A percentile compares a stretch with the other conserved stretches of the same genome.
phyloP scores from a whole-genome alignment of 371 early-diverging fungal genomes.

The Entomophthora muscae region DNA sequence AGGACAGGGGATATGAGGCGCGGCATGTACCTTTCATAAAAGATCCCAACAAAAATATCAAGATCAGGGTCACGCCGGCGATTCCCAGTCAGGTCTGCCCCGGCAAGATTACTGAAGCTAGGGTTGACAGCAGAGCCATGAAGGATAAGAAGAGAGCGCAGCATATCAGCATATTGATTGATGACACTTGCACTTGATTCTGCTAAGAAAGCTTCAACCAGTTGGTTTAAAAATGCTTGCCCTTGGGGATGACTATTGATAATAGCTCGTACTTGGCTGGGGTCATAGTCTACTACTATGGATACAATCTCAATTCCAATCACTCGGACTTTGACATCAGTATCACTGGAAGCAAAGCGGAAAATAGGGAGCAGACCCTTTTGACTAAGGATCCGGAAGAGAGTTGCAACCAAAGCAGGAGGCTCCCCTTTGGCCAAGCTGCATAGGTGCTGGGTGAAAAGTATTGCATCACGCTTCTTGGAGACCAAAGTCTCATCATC shows the following conservation, averaged over 20 bases:
- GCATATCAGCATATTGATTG: background rate
- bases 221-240: background rate
- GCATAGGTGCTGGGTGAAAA: background rate
- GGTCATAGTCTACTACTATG: background rate
- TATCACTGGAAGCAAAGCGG: background rate
- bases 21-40: background rate
- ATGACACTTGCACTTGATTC: background rate
- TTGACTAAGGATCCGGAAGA: background rate
- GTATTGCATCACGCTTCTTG: background rate
- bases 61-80: background rate
- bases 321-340: background rate
- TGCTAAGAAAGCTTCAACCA: background rate
- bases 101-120: background rate
- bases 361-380: background rate
- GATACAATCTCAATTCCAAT: slow-evolving; percentile 1
- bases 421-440: background rate
- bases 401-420: background rate
- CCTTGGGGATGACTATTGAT: background rate
- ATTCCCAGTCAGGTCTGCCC: background rate
- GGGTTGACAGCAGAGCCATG: background rate
- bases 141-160: slow-evolving; percentile 3
- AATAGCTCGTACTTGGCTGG: background rate
- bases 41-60: background rate
- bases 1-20: background rate
- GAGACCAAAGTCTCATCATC: background rate